Percentiles rank a stretch among this genome's conserved stretches.
Conservation (phyloP, 2,329 filamentous ascomycete species). For the Emmonsia crescens region DNA sequence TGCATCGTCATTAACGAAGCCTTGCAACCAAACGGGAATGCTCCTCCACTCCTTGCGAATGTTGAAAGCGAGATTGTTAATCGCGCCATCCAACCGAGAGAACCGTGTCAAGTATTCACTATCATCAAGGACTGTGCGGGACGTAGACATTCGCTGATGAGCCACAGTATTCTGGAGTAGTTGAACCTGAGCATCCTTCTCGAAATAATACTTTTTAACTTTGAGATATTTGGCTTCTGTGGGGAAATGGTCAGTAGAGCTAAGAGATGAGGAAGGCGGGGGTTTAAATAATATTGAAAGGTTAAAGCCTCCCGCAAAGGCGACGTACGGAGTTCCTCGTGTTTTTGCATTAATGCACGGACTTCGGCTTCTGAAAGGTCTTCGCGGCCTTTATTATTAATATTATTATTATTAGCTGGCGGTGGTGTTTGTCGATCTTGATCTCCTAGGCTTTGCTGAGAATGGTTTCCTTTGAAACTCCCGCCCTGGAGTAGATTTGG, state of each 20-base stretch:
- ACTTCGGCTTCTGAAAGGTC: constrained; percentile 35
- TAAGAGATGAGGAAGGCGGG: neutral
- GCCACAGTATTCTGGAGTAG: constrained; percentile 95
- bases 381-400: constrained; percentile 25
- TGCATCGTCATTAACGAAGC: constrained; percentile 73
- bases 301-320: neutral
- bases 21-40: constrained; percentile 69
- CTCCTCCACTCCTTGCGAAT: constrained; percentile 88
- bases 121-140: constrained; percentile 87
- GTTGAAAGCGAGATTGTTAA: constrained; percentile 90
- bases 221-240: constrained; percentile 93
- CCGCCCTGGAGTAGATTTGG: constrained; percentile 16
- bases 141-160: constrained; percentile 88
- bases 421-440: constrained; percentile 40
- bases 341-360: constrained; percentile 32
- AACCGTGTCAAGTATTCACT: constrained; percentile 87
- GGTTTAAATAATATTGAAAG: constrained; percentile 3
- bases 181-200: constrained; percentile 80
- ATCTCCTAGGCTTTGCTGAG: constrained; percentile 27
- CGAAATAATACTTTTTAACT: constrained; percentile 95
- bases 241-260: constrained; percentile 4
- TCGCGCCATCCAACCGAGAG: constrained; percentile 80
- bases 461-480: constrained; percentile 19
- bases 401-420: constrained; percentile 23
- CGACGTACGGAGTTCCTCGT: constrained; percentile 37